A percentile compares a stretch with the other conserved stretches of the same genome.
These are phyloP conservation scores for Peronospora tabacina DNA, from an alignment of 352 stramenopile species.

Conservation along the genomic window DNA sequence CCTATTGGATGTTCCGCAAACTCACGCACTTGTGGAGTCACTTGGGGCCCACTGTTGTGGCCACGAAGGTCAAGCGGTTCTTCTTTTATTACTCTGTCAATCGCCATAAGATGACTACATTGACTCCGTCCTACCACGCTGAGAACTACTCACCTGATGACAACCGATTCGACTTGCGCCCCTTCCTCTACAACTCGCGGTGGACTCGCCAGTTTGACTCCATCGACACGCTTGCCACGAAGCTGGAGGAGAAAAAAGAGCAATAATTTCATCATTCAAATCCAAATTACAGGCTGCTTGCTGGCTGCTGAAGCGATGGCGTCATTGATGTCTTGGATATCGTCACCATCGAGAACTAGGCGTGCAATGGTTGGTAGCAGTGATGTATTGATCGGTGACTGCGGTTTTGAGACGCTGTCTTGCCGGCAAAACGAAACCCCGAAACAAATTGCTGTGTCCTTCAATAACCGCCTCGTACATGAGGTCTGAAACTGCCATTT, in stretches of 20 bases:
- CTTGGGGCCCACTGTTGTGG: slow-evolving; percentile 63
- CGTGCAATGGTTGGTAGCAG: slow-evolving; percentile 32
- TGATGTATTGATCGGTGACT: slow-evolving; percentile 27
- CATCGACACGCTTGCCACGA: slow-evolving; percentile 88
- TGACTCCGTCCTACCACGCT: slow-evolving; percentile 97
- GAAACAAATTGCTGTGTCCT: slow-evolving; percentile 53
- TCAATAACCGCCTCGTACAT: slow-evolving; percentile 45
- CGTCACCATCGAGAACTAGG: slow-evolving; percentile 28
- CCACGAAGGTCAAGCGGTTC: slow-evolving; percentile 93
- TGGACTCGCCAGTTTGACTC: slow-evolving; percentile 94
- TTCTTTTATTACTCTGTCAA: slow-evolving; percentile 98
- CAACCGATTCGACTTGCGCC: slow-evolving; percentile 97
- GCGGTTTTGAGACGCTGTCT: slow-evolving; percentile 30
- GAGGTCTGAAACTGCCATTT: slow-evolving; percentile 54
- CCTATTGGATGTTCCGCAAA: slow-evolving; percentile 91
- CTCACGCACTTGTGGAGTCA: slow-evolving; percentile 85
- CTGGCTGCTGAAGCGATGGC: slow-evolving; percentile 26
- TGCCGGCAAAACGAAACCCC: slow-evolving; percentile 64
- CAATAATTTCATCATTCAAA: slow-evolving; percentile 24
- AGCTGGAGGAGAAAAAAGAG: slow-evolving; percentile 72
- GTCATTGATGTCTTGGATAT: slow-evolving; percentile 34
- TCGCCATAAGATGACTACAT: slow-evolving; percentile 98
- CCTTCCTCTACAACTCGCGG: slow-evolving; percentile 94
- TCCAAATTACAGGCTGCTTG: slow-evolving; percentile 19
- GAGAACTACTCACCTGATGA: slow-evolving; percentile 98